Evolutionary conservation across 2,329 filamentous ascomycete genomes (phyloP).

Genomic region (Aspergillus novoparasiticus): DNA sequence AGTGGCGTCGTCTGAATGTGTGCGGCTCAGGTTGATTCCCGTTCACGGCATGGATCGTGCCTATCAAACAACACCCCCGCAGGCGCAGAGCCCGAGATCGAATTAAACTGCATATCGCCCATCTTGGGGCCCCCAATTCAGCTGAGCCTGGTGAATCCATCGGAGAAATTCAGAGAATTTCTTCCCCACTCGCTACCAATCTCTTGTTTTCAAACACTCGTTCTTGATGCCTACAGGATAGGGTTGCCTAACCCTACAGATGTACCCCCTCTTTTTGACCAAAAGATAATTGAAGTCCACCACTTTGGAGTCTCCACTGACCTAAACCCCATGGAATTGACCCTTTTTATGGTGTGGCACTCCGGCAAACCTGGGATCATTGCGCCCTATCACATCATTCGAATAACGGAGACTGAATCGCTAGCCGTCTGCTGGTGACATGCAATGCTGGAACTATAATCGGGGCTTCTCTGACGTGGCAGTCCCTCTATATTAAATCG

Average conservation of each 20-base stretch:
- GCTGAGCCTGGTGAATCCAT: slow-evolving; percentile 18
- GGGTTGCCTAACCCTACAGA: slow-evolving; percentile 1
- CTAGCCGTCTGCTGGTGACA: slow-evolving; percentile 12
- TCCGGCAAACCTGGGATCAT: slow-evolving; percentile 10
- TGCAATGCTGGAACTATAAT: slow-evolving; percentile 14
- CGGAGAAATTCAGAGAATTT: slow-evolving; percentile 1
- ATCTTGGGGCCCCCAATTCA: slow-evolving; percentile 10
- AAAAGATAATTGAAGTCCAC: background rate
- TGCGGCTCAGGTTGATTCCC: slow-evolving; percentile 12
- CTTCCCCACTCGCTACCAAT: background rate
- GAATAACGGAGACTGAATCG: slow-evolving; percentile 9
- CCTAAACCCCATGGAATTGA: slow-evolving; percentile 7
- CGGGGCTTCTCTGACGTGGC: slow-evolving; percentile 37
- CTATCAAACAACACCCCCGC: slow-evolving; percentile 14
- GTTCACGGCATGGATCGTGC: slow-evolving; percentile 11
- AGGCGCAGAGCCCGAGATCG: slow-evolving; percentile 16
- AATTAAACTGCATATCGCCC: slow-evolving; percentile 11
- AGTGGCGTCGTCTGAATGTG: background rate
- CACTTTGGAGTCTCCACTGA: slow-evolving; percentile 10
- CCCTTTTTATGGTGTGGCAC: slow-evolving; percentile 8
- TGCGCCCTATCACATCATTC: slow-evolving; percentile 18
- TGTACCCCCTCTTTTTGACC: background rate
- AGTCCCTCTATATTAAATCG: slow-evolving; percentile 20
- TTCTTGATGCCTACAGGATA: background rate
- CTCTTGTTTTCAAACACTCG: background rate